Evolutionary conservation across 179 eudicot genomes (phyloP), one percentile per base, ranked within the genome.

Genomic region (Corrigiola litoralis): DNA sequence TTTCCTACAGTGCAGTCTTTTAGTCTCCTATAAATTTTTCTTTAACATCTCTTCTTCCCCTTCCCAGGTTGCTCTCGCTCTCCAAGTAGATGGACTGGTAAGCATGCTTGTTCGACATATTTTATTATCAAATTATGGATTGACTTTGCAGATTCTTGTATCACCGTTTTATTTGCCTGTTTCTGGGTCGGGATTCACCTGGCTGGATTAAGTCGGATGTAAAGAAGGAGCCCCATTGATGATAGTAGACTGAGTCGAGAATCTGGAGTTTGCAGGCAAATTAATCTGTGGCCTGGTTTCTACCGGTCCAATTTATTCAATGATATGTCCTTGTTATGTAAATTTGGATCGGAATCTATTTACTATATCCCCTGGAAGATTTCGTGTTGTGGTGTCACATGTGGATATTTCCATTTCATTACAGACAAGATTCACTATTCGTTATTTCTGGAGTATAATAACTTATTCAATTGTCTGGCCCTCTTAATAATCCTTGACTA

Each of bases 81-180:
- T 91, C 46, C 91, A 90, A 58, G 82, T 91, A 65, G 97, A 94
- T 56, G 99, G 99, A 77, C 72, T 94, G 97, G 99, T 94, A 90
- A 38, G 70, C 50, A 12, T 23, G 34, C 41, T 61, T 51, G 52
- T 69, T 60, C 44, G 38, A 2, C 32, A 13, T 58, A 34, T 11
- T 20, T 23, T 58, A 58, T 13, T 13, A 58, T 37, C 17, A 8
- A 53, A 17, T 32, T 33, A 33, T 8, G 32, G 16, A 17, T 31
- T 31, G 8, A 17, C 11, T 66, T 31, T 41, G 3, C 61, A 24
- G 20, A 12, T 17, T 20, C 28, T 10, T 6, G 16, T 2, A 24
- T 56, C 33, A 21, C 3, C 17, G 3, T 49, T 32, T 48, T 41
- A 13, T 10, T 23, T 61, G 25, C 13, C 17, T 2, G 18, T 52